A percentile compares a stretch with the other conserved stretches of the same genome.
Evolutionary conservation across 2,329 filamentous ascomycete species (phyloP).

Genomic region (Polychaeton citri): DNA sequence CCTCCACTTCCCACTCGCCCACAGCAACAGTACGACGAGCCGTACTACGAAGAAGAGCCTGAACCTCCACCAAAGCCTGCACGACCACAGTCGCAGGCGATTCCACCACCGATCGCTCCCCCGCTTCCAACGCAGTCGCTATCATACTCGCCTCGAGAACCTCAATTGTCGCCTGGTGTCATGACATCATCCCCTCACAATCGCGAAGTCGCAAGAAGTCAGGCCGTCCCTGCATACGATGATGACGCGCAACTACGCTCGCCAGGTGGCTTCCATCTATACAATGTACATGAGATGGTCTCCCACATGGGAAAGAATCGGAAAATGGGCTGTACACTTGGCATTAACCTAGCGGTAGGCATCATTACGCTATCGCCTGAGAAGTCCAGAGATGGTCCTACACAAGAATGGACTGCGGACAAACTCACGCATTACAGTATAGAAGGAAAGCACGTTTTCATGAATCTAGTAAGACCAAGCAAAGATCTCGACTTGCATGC

Average conservation of each 20-base stretch:
- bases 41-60: conserved; percentile 44
- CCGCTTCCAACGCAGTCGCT: conserved; percentile 17
- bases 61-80: conserved; percentile 49
- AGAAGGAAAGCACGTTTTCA: conserved; percentile 93
- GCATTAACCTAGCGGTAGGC: conserved; percentile 81
- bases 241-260: conserved; percentile 26
- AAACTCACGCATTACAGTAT: conserved; percentile 96
- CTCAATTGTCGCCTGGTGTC: conserved; percentile 27
- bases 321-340: conserved; percentile 94
- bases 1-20: conserved; percentile 41
- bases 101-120: conserved; percentile 35
- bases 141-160: conserved; percentile 21
- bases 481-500: conserved; percentile 96
- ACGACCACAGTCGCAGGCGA: conserved; percentile 44
- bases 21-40: conserved; percentile 52
- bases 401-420: conserved; percentile 87
- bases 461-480: conserved; percentile 82
- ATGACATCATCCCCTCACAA: conserved; percentile 44
- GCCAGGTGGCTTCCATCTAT: conserved; percentile 78
- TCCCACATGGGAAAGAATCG: conserved; percentile 94
- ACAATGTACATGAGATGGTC: conserved; percentile 95
- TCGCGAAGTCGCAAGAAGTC: conserved; percentile 23
- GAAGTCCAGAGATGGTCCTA: conserved; percentile 65
- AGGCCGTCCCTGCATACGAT: neutral
- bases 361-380: conserved; percentile 85